A percentile compares a stretch with the other conserved stretches of the same genome.
phyloP scores from a whole-genome alignment of 2,329 filamentous ascomycete genomes.

The Fusarium clavum region DNA sequence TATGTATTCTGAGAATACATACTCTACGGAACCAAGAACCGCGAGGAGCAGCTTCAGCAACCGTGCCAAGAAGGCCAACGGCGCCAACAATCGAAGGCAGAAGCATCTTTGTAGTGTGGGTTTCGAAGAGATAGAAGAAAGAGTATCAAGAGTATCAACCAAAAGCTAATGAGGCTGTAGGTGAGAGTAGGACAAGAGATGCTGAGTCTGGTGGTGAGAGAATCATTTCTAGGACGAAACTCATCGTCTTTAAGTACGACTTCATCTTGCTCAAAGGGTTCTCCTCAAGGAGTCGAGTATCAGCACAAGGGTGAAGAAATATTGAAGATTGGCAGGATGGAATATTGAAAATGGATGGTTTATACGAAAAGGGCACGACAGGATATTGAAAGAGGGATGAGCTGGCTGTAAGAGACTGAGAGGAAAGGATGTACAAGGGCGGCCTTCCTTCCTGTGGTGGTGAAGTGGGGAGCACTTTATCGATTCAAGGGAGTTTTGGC shows the following conservation, averaged over 20 bases:
- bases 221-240: slow-evolving; percentile 15
- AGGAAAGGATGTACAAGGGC: slow-evolving; percentile 16
- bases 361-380: slow-evolving; percentile 15
- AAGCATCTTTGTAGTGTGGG: slow-evolving; percentile 38
- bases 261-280: slow-evolving; percentile 38
- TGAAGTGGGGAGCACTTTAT: slow-evolving; percentile 27
- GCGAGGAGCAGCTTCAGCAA: slow-evolving; percentile 45
- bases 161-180: slow-evolving; percentile 24
- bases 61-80: slow-evolving; percentile 43
- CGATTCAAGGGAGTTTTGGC: slow-evolving; percentile 26
- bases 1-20: neutral
- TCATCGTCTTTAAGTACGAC: slow-evolving; percentile 38
- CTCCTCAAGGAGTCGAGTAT: slow-evolving; percentile 10
- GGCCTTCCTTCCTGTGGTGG: neutral
- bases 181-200: slow-evolving; percentile 10
- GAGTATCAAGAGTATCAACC: slow-evolving; percentile 13
- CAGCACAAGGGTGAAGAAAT: slow-evolving; percentile 33
- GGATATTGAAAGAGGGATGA: slow-evolving; percentile 30
- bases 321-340: slow-evolving; percentile 29
- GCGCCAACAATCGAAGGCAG: slow-evolving; percentile 41
- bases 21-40: slow-evolving; percentile 34
- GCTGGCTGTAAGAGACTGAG: neutral
- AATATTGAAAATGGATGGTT: slow-evolving; percentile 11
- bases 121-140: neutral
- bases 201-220: slow-evolving; percentile 41